Evolutionary conservation across 2,329 filamentous ascomycete species (phyloP), one percentile per base, ranked within the genome.

Genomic region (Ophiostoma quercus): DNA sequence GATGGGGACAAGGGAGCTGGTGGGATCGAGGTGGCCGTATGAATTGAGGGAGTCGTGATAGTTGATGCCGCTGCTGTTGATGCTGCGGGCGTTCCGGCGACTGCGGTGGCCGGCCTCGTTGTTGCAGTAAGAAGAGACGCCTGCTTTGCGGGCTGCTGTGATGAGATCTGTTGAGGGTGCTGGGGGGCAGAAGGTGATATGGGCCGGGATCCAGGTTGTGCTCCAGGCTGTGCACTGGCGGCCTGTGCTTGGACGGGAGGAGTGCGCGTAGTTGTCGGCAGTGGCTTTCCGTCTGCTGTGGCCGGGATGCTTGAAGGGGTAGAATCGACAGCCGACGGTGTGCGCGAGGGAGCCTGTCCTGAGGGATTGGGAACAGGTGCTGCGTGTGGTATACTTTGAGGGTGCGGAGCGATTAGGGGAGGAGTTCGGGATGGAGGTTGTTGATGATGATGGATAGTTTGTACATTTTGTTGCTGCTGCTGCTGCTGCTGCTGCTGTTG

Each of bases 151-250:
- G 32, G 37, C 14, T 67, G 68, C 5, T 19, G 34, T n/a, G 32
- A 34, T 12, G 12, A 39, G 29, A 19, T 54, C 8, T 67, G 69
- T 22, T 8, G 43, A 19, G 22, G 54, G 3, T 68, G 67, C 11
- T 63, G 67, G 11, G 69, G 60, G 34, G 39, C 62, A 65, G 62
- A 34, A 22, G 62, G 62, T 5, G 67, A 63, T n/a, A 54, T 63
- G 12, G 69, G 41, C 7, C 69, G 69, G 3, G 69, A 67, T 25
- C 43, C 67, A 22, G 62, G 25, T 9, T 68, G 32, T n/a, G 67
- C 37, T n/a, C 51, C 67, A 22, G 47, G 25, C 5, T 68, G 32
- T 9, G 67, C 25, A n/a, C 51, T 9, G n/a, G 19, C 12, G 9
- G 8, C n/a, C 3, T 47, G 43, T 47, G 51, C 51, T 12, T 57